Base-by-base conservation (phyloP, 306 rosid species). In the Pterocarpus santalinus region DNA sequence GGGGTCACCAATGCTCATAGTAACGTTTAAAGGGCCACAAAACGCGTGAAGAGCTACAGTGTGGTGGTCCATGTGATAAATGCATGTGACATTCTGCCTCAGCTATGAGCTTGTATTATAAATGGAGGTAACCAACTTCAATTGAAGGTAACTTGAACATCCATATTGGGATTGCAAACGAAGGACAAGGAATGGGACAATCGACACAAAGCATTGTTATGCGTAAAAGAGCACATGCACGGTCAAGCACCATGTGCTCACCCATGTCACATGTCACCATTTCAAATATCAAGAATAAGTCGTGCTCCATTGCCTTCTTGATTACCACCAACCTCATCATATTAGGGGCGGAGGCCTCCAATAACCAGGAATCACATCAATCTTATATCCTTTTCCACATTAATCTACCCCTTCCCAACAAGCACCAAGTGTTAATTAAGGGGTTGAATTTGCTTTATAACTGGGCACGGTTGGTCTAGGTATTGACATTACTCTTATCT, bases 141-240 rank as follows among this genome's bases (percentile, higher is more conserved):
- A 72, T 15, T 14, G 5, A 36, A 77, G 34, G 33, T 14, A 6
- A 4, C 11, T 28, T 16, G 3, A 34, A 52, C 77, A 8, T 51
- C 70, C 63, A 51, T 51, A 41, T 80, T 22, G 51, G 69, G 79
- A 36, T 43, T 68, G 58, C 0, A 49, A 38, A 52, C 75, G 5
- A 76, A 28, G 77, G 46, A 63, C 71, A 46, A 76, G 8, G 47
- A 65, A 61, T 75, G 72, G 62, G 83, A 78, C 85, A 80, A 77
- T 33, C 7, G 17, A 77, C 69, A 68, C 6, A 44, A 62, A 15
- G 61, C 81, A 61, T 52, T 72, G 32, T 12, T 16, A 16, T 82
- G 76, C 17, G 65, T 65, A 39, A 33, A 49, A 72, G 32, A 76
- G 76, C 85, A 86, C 87, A 83, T 83, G 87, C 83, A 76, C 5